Evolutionary conservation across 257 asterid species (phyloP), one percentile per base, ranked within the genome.

Genomic region (Plectranthus barbatus): DNA sequence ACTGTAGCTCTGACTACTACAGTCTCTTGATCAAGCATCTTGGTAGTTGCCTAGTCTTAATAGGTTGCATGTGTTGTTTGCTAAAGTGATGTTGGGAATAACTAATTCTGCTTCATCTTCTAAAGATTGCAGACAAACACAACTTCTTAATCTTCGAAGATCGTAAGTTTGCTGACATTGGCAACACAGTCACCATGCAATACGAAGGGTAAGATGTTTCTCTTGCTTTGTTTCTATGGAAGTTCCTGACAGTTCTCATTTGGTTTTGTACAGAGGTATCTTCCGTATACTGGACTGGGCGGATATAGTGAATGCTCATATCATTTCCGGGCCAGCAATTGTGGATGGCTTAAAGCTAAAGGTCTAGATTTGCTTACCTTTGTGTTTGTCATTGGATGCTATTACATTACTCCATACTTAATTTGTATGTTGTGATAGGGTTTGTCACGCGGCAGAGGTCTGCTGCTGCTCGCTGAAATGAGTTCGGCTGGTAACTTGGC

Each of bases 131-230:
- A 77, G 95, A 89, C 20, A 89, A 87, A 64, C 96, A 89, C 64
- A 84, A 82, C 71, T 92, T 92, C 79, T 77, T 89, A 60, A 85
- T 92, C 72, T 92, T 92, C 26, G 99, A 92, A 76, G 99, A 89
- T 70, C 87, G 97, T 37, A 92, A 92, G 72, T 93, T 93, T 74
- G 97, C 99, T 70, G 99, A 93, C 82, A 93, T 93, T 79, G 99
- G 99, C 58, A 93, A 90, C 83, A 93, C 96, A 3, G 99, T 90
- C 72, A 83, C 94, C 64, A 93, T 93, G 97, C 99, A 93, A 79
- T 90, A 90, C 72, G 99, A 79, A 77, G 86, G 96, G 99, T 90
- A 74, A 75, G 85, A 50, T 36, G 17, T 29, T 66, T 50, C 65
- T 47, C 63, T 61, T 67, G 49, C 44, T 68, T 50, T 73, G 15